Evolutionary conservation across 345 rosid species (phyloP).

Genomic region (Populus deltoides): DNA sequence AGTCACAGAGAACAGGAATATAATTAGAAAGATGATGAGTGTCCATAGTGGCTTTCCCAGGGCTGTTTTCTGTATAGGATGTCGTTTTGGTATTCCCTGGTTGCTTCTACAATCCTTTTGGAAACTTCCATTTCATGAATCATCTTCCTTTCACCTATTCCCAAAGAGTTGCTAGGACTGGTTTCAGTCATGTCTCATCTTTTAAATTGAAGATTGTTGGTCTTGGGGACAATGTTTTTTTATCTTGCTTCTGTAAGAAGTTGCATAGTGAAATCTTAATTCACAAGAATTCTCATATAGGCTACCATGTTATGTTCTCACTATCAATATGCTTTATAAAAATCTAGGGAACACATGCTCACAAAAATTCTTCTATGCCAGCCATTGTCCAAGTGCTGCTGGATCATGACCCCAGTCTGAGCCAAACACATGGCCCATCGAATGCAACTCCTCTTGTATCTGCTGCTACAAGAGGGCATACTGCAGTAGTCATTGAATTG

Average conservation of each 20-base stretch:
- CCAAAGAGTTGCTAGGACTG: not conserved
- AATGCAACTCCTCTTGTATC: conserved; percentile 84
- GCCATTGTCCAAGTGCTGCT: conserved; percentile 84
- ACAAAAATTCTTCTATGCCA: conserved; percentile 29
- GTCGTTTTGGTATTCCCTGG: not conserved
- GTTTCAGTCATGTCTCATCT: not conserved
- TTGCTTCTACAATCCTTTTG: not conserved
- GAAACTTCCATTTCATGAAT: not conserved
- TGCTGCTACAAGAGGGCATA: conserved; percentile 91
- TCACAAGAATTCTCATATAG: not conserved
- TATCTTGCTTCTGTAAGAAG: not conserved
- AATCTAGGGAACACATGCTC: not conserved
- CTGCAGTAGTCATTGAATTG: conserved; percentile 75
- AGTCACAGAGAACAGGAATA: not conserved
- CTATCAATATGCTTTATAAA: too few species aligned
- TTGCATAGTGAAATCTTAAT: not conserved
- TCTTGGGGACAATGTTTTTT: not conserved
- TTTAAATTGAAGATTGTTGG: not conserved
- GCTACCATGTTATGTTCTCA: not conserved
- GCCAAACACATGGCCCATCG: conserved; percentile 71
- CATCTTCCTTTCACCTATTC: not conserved
- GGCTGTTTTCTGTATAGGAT: not conserved
- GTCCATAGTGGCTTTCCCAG: not conserved
- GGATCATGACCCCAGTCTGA: conserved; percentile 76
- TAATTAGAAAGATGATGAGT: not conserved